phyloP scores from a whole-genome alignment of 768 basidiomycete species.

The Podaxis sp. region DNA sequence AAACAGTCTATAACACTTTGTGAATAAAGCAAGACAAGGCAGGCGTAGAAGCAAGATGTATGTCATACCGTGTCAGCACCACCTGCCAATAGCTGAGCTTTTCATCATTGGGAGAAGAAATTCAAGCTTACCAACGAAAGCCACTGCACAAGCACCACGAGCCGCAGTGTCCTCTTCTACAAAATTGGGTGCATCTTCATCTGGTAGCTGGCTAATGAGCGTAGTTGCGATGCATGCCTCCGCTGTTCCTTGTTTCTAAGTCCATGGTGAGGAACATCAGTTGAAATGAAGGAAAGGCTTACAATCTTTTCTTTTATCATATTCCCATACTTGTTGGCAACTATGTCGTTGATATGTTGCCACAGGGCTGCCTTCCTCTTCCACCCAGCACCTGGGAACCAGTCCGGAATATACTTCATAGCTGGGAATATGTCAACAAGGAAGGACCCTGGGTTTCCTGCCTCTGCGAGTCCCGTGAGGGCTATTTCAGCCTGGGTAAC shows the following conservation, averaged over 20 bases:
- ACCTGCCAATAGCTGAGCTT: neutral
- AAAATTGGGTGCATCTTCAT: neutral
- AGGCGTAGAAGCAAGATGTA: neutral
- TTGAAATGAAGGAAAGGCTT: neutral
- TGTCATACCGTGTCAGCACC: conserved; percentile 15
- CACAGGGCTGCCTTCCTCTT: conserved; percentile 33
- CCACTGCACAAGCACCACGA: neutral
- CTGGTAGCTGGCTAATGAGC: conserved; percentile 5
- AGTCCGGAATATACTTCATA: conserved; percentile 36
- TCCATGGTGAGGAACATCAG: neutral
- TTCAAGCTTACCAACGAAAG: neutral
- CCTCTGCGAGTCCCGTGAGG: conserved; percentile 25
- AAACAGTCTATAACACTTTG: conserved; percentile 10
- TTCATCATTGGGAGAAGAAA: neutral
- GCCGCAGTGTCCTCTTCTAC: neutral
- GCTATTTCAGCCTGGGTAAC: conserved; percentile 30
- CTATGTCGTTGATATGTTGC: conserved; percentile 26
- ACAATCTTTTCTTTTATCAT: conserved; percentile 32
- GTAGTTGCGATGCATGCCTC: conserved; percentile 4
- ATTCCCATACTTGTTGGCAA: conserved; percentile 33
- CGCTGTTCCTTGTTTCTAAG: neutral
- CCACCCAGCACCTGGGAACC: conserved; percentile 40
- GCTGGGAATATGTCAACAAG: conserved; percentile 34
- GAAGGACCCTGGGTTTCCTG: conserved; percentile 30
- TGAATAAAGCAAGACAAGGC: neutral